Evolutionary conservation across 2,329 filamentous ascomycete genomes (phyloP), one percentile per base, ranked within the genome.

Genomic region (Paecilomyces variotii): DNA sequence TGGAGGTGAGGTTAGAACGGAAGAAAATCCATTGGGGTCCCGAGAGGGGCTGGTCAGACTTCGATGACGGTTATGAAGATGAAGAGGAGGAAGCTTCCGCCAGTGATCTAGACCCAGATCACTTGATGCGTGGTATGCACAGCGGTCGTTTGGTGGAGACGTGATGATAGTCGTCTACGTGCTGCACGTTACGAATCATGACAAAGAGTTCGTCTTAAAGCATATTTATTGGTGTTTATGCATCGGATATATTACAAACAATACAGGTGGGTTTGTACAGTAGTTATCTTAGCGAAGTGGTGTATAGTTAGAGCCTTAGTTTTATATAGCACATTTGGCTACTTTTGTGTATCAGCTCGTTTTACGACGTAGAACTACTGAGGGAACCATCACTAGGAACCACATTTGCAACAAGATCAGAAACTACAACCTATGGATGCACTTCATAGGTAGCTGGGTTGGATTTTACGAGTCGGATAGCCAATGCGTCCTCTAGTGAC

Each of bases 21-120:
- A 74, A 73, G 60, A 70, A 70, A 57, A 67, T 76, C 32, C 68
- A 65, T 4, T 76, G 75, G 72, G 76, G 75, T n/a, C 70, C 69
- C 27, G 69, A 73, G 49, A 70, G 71, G 60, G 71, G 70, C 28
- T 76, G 72, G 74, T 70, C 67, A 53, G 70, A 74, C 50, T 62
- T 59, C 25, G 68, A 72, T 56, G 66, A 67, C 14, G 60, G 59
- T 32, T 52, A 61, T 9, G 55, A 60, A 35, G 56, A 54, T 26
- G 50, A 45, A 45, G 39, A 45, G 19, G 19, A 45, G 39, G 19
- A 45, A 45, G 6, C 14, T 3, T 14, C 39, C n/a, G n/a, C 14
- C 19, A 45, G 19, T n/a, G 39, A 45, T 9, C 39, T 45, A 19
- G 39, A 45, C 39, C 39, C 39, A 14, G n/a, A 45, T n/a, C 12